Base-by-base conservation (phyloP, 768 basidiomycete genomes). In the Atractiella rhizophila region DNA sequence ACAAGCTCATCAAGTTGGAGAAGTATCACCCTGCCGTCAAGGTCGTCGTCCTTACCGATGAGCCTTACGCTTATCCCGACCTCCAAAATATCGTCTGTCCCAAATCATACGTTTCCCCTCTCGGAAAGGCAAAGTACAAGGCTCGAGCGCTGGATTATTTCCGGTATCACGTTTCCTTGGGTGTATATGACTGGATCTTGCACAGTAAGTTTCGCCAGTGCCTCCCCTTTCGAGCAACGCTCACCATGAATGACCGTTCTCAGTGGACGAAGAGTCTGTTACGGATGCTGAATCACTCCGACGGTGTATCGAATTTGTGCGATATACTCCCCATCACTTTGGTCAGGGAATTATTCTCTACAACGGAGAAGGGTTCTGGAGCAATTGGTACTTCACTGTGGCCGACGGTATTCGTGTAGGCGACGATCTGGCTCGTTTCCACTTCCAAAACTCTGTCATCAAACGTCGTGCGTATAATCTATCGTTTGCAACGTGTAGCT, bases 51-150 rank as follows among this genome's bases (percentile, higher is more conserved):
- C 44, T 53, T 16, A 52, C 51, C 35, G 51, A 54, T 30, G 53
- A 53, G 43, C 51, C 51, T 15, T 49, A 49, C 30, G 54, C 52
- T 34, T 56, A 56, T 48, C 55, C 55, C 16, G 55, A 56, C 36
- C 50, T 56, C 42, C 50, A 54, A 40, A 56, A 56, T 52, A 54
- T 56, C 36, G 55, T 56, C 44, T 56, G 55, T 46, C 55, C 55
- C 30, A 56, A 56, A 43, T 51, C 54, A 37, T 56, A 56, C 48
- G 52, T 51, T 43, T 53, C 51, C 21, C 53, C 55, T 21, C 48
- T 53, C 39, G 55, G 55, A 39, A 53, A 53, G 47, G 55, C 55
- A 37, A 56, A 56, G 50, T 54, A 56, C 55, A 56, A 56, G 53
- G 55, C 55, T 35, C 55, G 55, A 38, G 55, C 55, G 26, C 52